These are phyloP conservation scores for Licmophora abbreviata DNA, from an alignment of 108 stramenopile species.

Conservation along the genomic window DNA sequence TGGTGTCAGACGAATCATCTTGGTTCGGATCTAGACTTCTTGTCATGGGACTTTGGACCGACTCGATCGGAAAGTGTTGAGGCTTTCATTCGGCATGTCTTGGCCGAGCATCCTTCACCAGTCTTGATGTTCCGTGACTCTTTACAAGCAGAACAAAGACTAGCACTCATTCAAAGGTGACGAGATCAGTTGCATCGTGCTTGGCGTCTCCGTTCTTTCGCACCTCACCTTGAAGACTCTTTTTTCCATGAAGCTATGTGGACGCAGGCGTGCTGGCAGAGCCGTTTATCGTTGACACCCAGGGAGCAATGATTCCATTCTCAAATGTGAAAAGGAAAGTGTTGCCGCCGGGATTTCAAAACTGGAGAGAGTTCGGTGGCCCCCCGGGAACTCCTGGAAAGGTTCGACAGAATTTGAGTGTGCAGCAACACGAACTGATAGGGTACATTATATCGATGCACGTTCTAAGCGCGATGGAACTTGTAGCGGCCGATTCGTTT, in stretches of 20 bases:
- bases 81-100: constrained; percentile 58
- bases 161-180: neutral
- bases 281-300: neutral
- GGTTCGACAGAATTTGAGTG: constrained; percentile 70
- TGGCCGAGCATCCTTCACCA: constrained; percentile 19
- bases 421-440: constrained; percentile 69
- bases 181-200: neutral
- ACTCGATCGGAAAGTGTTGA: constrained; percentile 42
- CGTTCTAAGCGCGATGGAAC: constrained; percentile 62
- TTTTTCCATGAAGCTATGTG: neutral
- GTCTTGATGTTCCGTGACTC: constrained; percentile 68
- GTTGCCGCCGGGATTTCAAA: constrained; percentile 53
- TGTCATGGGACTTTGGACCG: constrained; percentile 80
- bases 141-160: constrained; percentile 20
- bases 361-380: constrained; percentile 81
- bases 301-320: neutral
- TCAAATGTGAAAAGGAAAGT: neutral
- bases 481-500: constrained; percentile 16
- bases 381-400: constrained; percentile 62
- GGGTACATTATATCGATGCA: constrained; percentile 78
- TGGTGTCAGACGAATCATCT: constrained; percentile 76
- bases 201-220: neutral
- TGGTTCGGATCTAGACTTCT: constrained; percentile 53
- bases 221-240: neutral
- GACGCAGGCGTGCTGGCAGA: neutral